phyloP scores from a whole-genome alignment of 345 rosid species.

The Punica granatum region DNA sequence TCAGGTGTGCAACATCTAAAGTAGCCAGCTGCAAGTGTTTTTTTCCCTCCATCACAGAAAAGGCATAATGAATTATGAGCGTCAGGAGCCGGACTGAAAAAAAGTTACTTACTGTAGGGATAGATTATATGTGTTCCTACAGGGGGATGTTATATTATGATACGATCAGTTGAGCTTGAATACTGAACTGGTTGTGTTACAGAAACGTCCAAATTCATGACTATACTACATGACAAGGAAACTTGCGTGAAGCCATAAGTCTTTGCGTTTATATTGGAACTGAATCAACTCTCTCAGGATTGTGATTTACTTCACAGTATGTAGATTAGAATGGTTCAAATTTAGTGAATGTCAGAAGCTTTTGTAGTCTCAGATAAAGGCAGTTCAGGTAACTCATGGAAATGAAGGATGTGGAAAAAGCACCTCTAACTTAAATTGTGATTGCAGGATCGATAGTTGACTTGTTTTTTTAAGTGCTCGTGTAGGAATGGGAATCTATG shows the following conservation, averaged over 20 bases:
- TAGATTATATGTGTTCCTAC: not conserved
- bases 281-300: not conserved
- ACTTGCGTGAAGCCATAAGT: not conserved
- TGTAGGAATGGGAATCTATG: slow-evolving; percentile 92
- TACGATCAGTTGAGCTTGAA: not conserved
- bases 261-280: not conserved
- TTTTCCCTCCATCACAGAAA: not conserved
- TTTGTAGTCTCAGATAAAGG: not conserved
- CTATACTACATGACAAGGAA: not conserved
- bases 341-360: not conserved
- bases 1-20: not conserved
- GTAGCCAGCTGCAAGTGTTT: not conserved
- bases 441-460: slow-evolving; percentile 1
- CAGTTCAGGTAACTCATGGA: not conserved
- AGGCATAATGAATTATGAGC: not conserved
- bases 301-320: not conserved
- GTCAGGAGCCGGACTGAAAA: not conserved
- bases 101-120: not conserved
- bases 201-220: not conserved
- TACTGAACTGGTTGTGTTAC: not conserved
- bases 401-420: not conserved
- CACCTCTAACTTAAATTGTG: not conserved
- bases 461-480: slow-evolving; percentile 5
- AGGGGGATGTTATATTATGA: not conserved
- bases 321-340: not conserved